A percentile compares a stretch with the other conserved stretches of the same genome.
Conservation (phyloP, 306 rosid genomes). For the Cucurbita argyrosperma region DNA sequence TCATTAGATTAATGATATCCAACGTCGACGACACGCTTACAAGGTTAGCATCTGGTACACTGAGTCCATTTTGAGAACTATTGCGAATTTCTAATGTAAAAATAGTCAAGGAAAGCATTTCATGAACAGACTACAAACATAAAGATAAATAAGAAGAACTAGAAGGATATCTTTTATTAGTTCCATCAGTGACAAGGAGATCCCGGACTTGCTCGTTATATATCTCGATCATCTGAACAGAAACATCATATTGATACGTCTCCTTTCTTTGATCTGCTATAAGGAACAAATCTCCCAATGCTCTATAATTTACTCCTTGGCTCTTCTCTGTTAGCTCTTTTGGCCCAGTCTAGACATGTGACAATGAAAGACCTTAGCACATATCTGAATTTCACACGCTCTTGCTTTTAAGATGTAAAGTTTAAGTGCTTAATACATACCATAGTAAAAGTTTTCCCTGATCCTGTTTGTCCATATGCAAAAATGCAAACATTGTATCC, state of each 20-base stretch:
- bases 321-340: conserved; percentile 78
- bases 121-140: background rate
- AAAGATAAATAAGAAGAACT: background rate
- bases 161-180: conserved; percentile 91
- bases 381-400: background rate
- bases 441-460: conserved; percentile 61
- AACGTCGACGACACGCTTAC: conserved; percentile 59
- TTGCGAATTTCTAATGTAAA: conserved; percentile 79
- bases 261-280: conserved; percentile 73
- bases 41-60: conserved; percentile 83
- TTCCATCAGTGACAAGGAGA: conserved; percentile 73
- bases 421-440: conserved; percentile 21
- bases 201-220: conserved; percentile 97
- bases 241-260: conserved; percentile 61
- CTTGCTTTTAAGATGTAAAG: background rate
- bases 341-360: conserved; percentile 55
- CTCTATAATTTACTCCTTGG: conserved; percentile 90
- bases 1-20: conserved; percentile 88
- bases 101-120: conserved; percentile 27
- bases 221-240: conserved; percentile 95
- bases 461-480: conserved; percentile 71
- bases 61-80: conserved; percentile 71
- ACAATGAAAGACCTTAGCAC: background rate
- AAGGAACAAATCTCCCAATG: conserved; percentile 71
- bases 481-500: conserved; percentile 65